Evolutionary conservation across 371 early-diverging fungal species (phyloP), one percentile per base, ranked within the genome.

Genomic region (Lichtheimia ornata): DNA sequence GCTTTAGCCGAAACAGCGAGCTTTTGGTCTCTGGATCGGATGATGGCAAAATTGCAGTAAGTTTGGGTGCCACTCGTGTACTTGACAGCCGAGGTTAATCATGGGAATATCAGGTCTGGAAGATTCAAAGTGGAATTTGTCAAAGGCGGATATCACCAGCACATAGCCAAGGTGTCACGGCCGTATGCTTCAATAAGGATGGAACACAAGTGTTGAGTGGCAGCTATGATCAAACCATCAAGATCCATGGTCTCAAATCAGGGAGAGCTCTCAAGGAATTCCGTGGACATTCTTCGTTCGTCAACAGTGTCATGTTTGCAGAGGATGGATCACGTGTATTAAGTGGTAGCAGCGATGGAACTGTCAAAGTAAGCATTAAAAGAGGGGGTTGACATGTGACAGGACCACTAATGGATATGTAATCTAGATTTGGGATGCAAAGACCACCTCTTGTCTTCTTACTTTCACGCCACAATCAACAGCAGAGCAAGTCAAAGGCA

Each of bases 241-340:
- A 90, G 83, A 72, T 97, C 15, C 93, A 95, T 66, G 95, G 95
- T 4, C 69, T 97, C 14, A 93, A 94, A 64, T 94, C 94, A 1
- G 96, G 96, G 11, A 94, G 93, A 50, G 79, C 86, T 61, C 68
- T 96, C 11, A 91, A 93, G 60, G 94, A 94, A 62, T 95, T 94
- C 66, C 82, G 92, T 14, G 98, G 98, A 0, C 98, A 98, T 63
- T 82, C 90, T 0, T 91, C 95, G 0, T 94, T 90, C 71, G 94
- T 97, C 22, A 97, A 95, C 70, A 77, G 81, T 43, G 93, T 83
- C 5, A 56, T 85, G 2, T 98, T 88, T 66, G 86, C 85, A 17
- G 44, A 67, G 2, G 92, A 94, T 62, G 85, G 88, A 62, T 65
- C 83, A 0, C 69, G 77, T 4, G 77, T 97, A 3, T 66, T 95